Evolutionary conservation across 225 moss, liverwort and hornwort species (phyloP).

Genomic region (Anthoceros angustus): DNA sequence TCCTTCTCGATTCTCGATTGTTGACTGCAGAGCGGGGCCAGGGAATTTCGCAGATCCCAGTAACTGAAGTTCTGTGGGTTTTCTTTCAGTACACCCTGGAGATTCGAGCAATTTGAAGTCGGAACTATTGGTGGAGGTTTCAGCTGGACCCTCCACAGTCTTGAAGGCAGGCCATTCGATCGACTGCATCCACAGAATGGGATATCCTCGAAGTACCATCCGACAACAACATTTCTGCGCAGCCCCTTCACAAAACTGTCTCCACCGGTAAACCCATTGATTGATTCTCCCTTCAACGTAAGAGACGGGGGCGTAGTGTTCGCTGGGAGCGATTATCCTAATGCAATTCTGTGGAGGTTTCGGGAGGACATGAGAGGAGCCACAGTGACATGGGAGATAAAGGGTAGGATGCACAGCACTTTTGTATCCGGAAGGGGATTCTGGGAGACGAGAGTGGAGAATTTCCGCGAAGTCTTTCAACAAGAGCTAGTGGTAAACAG

Average conservation of each 20-base stretch:
- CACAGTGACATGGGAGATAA: not conserved
- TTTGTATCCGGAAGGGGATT: not conserved
- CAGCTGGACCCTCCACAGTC: conserved; percentile 5
- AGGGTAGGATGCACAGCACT: not conserved
- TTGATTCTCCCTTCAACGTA: not conserved
- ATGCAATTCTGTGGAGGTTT: not conserved
- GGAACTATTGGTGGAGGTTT: not conserved
- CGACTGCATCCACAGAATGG: not conserved
- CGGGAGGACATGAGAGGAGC: not conserved
- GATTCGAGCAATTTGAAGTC: not conserved
- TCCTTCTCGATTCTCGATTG: no score
- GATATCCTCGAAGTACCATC: not conserved
- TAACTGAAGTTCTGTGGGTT: not conserved
- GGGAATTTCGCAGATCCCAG: no score
- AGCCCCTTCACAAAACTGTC: not conserved
- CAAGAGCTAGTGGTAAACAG: not conserved
- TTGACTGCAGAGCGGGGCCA: no score
- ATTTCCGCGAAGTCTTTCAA: not conserved
- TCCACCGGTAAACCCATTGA: not conserved
- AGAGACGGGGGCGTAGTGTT: not conserved
- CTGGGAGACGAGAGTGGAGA: conserved; percentile 3
- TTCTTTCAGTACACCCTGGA: not conserved
- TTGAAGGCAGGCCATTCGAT: conserved; percentile 4
- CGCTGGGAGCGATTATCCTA: not conserved
- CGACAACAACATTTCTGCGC: not conserved